Base-by-base conservation (phyloP, 257 asterid genomes). In the Ajuga chamaepitys region DNA sequence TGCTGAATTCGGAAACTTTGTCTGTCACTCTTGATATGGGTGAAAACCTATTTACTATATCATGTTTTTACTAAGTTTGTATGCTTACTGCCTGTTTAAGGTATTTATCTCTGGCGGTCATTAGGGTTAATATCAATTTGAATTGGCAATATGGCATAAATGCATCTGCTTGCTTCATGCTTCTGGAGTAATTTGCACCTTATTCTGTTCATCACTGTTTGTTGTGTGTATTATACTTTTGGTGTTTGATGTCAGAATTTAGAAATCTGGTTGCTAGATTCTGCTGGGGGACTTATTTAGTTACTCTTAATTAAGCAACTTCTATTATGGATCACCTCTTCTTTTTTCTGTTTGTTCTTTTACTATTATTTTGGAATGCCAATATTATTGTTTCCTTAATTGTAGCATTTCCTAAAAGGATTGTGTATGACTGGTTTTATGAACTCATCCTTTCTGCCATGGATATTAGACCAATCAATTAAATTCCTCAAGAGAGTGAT, bases 181-280 rank as follows among this genome's bases (percentile, higher is more conserved):
- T 69, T 56, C 46, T 66, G 6, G 32, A 40, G 41, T 30, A 44
- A 37, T 28, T 74, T 21, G 16, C 62, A 63, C 71, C 9, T 18
- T 50, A 66, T 74, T 45, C 72, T 78, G 70, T 70, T 68, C 53
- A 7, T 55, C 47, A 30, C 35, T 70, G 69, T 67, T 69, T 72
- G 51, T 58, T 66, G 72, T 51, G 47, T 50, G 37, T 75, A 14
- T 74, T 26, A 51, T 60, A 67, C 38, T 58, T 64, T 69, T 24
- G 26, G 24, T 53, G 14, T 44, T 58, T 53, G 37, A 63, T 58
- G 64, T 42, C 34, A 63, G 58, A 66, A 35, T 37, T 28, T 56
- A 37, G 9, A 58, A 22, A 37, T 57, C 8, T 46, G 37, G 47
- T 51, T 71, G 64, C 70, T 45, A 11, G 44, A 32, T 46, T 41